phyloP scores from a whole-genome alignment of 805 yeast species.

The Pichia paraexigua region DNA sequence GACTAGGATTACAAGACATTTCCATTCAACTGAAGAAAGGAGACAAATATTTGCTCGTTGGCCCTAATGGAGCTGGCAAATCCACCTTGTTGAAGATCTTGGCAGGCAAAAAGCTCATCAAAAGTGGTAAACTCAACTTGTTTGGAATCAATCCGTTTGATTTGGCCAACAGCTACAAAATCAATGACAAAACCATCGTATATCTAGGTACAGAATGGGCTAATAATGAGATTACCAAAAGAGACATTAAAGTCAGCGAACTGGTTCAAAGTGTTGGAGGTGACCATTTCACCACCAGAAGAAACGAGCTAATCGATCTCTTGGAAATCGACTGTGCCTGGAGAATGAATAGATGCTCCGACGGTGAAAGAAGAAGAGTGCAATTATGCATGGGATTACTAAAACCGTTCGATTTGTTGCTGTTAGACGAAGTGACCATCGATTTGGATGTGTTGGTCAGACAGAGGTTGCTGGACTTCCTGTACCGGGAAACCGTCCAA shows the following conservation, averaged over 20 bases:
- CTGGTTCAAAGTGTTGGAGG: conserved; percentile 79
- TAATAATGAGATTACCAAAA: conserved; percentile 75
- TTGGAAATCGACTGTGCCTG: conserved; percentile 82
- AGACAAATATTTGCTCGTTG: conserved; percentile 70
- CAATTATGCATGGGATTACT: conserved; percentile 90
- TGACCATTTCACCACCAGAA: conserved; percentile 58
- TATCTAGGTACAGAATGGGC: conserved; percentile 99
- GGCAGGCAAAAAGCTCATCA: conserved; percentile 86
- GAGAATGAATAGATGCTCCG: conserved; percentile 89
- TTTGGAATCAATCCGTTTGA: conserved; percentile 83
- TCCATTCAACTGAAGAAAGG: conserved; percentile 57
- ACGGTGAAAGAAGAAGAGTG: conserved; percentile 92
- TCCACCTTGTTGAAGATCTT: conserved; percentile 77
- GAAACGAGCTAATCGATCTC: conserved; percentile 66
- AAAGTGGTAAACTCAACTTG: conserved; percentile 59
- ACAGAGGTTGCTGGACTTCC: conserved; percentile 59
- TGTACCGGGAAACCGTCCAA: conserved; percentile 61
- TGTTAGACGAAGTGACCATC: conserved; percentile 95
- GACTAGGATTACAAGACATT: conserved; percentile 63
- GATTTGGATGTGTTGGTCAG: conserved; percentile 93
- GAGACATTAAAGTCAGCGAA: conserved; percentile 83
- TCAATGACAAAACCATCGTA: conserved; percentile 31
- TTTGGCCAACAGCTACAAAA: conserved; percentile 10
- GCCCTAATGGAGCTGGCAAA: conserved; percentile 97
- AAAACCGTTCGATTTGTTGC: conserved; percentile 79